Percentiles rank a stretch among this genome's conserved stretches.
These are phyloP conservation scores for Blastobotrys mokoenaii DNA, from an alignment of 805 yeast species.

Conservation along the genomic window DNA sequence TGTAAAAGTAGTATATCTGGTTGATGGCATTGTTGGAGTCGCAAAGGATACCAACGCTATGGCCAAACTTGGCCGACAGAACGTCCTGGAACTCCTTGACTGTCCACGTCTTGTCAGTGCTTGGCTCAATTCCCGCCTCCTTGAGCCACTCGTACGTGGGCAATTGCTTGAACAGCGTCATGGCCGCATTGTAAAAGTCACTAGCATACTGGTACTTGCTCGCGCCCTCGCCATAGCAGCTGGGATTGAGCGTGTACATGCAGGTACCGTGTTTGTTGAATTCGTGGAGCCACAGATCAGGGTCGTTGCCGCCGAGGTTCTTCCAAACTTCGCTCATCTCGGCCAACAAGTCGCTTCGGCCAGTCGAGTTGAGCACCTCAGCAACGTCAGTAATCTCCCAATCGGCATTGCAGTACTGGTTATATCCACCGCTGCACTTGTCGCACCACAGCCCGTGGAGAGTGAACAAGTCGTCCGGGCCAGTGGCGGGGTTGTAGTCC, in stretches of 20 bases:
- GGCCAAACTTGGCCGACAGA: slow-evolving; percentile 33
- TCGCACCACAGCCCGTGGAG: slow-evolving; percentile 89
- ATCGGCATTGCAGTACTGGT: slow-evolving; percentile 64
- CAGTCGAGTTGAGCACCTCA: slow-evolving; percentile 34
- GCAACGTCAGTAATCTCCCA: slow-evolving; percentile 47
- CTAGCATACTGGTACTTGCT: slow-evolving; percentile 39
- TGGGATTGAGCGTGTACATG: slow-evolving; percentile 66
- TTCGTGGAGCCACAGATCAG: slow-evolving; percentile 78
- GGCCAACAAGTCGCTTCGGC: slow-evolving; percentile 41
- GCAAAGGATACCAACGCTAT: slow-evolving; percentile 48
- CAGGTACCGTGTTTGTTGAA: slow-evolving; percentile 94
- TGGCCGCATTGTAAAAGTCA: slow-evolving; percentile 60
- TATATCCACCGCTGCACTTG: slow-evolving; percentile 73
- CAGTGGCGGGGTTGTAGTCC: slow-evolving; percentile 74
- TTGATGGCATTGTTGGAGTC: slow-evolving; percentile 42
- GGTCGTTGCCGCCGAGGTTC: slow-evolving; percentile 60
- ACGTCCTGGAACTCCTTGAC: slow-evolving; percentile 33
- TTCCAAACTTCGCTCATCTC: slow-evolving; percentile 65
- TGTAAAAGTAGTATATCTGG: slow-evolving; percentile 76
- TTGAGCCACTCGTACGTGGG: slow-evolving; percentile 62
- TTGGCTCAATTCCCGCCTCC: slow-evolving; percentile 67
- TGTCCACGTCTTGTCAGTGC: slow-evolving; percentile 46
- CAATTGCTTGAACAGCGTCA: slow-evolving; percentile 45
- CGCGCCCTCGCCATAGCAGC: slow-evolving; percentile 44
- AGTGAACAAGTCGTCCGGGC: slow-evolving; percentile 65